These are phyloP conservation scores for Neurospora hispaniola DNA, from an alignment of 495 filamentous ascomycete genomes.

Conservation along the genomic window DNA sequence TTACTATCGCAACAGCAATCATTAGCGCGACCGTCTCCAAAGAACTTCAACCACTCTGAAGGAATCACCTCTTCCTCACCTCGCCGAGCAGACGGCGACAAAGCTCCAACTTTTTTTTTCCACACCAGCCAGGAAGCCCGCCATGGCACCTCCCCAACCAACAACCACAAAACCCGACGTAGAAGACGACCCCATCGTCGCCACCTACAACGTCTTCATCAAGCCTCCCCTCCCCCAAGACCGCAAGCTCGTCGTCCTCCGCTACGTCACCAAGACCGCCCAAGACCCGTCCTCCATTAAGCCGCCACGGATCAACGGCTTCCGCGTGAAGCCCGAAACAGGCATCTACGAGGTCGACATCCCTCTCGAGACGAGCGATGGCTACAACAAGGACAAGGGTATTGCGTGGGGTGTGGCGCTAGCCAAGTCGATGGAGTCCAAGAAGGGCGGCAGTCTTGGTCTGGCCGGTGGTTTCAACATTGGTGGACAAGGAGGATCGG, in stretches of 20 bases:
- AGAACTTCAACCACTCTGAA: not conserved
- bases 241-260: constrained; percentile 35
- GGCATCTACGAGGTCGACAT: constrained; percentile 42
- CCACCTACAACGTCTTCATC: constrained; percentile 38
- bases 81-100: not conserved
- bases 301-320: constrained; percentile 20
- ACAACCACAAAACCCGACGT: constrained; percentile 3
- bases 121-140: no score
- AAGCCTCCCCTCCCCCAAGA: constrained; percentile 30
- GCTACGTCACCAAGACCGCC: constrained; percentile 31
- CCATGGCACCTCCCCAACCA: not conserved
- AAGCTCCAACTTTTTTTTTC: not conserved
- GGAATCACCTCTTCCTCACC: not conserved
- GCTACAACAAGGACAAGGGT: constrained; percentile 38
- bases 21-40: not conserved
- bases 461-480: constrained; percentile 38
- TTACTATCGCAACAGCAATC: not conserved
- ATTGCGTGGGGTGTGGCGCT: constrained; percentile 34
- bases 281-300: constrained; percentile 19
- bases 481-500: constrained; percentile 14
- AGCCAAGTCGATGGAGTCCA: constrained; percentile 29
- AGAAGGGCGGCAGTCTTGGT: constrained; percentile 36
- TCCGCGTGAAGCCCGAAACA: constrained; percentile 34
- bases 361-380: constrained; percentile 27
- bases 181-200: constrained; percentile 36